Evolutionary conservation across 371 early-diverging fungal species (phyloP).

Genomic region (Circinella minor): DNA sequence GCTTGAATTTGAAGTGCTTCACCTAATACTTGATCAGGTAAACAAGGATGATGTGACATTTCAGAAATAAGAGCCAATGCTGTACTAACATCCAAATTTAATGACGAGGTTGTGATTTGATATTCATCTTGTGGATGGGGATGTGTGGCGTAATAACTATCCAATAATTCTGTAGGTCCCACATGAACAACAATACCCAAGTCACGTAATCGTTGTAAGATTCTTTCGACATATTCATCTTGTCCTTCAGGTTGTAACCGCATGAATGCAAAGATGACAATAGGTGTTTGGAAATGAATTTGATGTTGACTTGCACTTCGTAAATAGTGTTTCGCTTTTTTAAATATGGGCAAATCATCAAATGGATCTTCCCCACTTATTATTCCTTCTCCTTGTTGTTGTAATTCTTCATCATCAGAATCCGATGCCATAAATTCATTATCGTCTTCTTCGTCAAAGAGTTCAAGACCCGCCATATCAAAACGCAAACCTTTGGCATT

Average conservation of each 20-base stretch:
- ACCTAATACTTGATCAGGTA: constrained; percentile 41
- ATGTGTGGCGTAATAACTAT: not conserved
- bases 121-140: not conserved
- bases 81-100: constrained; percentile 65
- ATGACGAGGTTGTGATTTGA: constrained; percentile 27
- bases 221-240: constrained; percentile 42
- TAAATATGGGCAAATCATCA: constrained; percentile 52
- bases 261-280: constrained; percentile 62
- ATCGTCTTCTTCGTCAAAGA: constrained; percentile 29
- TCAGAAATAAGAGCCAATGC: constrained; percentile 56
- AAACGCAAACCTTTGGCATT: constrained; percentile 54
- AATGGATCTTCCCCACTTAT: constrained; percentile 16
- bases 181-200: constrained; percentile 45
- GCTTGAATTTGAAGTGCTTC: constrained; percentile 59
- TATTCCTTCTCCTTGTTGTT: not conserved
- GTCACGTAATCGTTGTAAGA: constrained; percentile 36
- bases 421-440: not conserved
- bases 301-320: constrained; percentile 52
- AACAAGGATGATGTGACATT: constrained; percentile 46
- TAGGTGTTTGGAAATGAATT: constrained; percentile 54
- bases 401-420: constrained; percentile 6
- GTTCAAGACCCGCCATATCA: constrained; percentile 53
- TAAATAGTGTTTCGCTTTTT: constrained; percentile 51
- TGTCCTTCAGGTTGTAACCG: constrained; percentile 33
- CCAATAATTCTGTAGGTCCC: constrained; percentile 7